These are phyloP conservation scores for Linnemannia schmuckeri DNA, from an alignment of 192 early-diverging fungal species.

Conservation along the genomic window DNA sequence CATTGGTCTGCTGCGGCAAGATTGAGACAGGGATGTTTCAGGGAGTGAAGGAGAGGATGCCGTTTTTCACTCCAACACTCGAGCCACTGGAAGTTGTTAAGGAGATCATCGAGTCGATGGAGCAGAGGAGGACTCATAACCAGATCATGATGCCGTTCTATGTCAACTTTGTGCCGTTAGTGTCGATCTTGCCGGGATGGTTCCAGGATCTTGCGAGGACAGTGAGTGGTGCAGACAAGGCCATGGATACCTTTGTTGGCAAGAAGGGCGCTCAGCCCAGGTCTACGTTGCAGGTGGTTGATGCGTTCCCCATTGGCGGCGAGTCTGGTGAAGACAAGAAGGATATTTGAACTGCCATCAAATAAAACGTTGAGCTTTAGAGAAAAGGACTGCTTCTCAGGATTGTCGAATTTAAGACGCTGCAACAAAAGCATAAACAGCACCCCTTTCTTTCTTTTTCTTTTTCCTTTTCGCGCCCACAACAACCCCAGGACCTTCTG, in stretches of 20 bases:
- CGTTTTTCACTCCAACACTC: conserved; percentile 76
- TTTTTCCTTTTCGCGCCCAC: not conserved
- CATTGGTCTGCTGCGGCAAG: conserved; percentile 78
- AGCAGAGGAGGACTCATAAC: conserved; percentile 56
- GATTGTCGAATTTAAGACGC: no score
- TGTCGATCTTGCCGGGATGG: conserved; percentile 53
- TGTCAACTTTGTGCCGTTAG: conserved; percentile 53
- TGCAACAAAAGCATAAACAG: not conserved
- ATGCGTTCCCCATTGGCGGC: not conserved
- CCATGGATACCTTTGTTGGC: conserved; percentile 50
- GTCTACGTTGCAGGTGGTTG: not conserved
- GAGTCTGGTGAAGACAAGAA: conserved; percentile 18
- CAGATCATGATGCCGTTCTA: conserved; percentile 62
- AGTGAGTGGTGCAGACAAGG: conserved; percentile 43
- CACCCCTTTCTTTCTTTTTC: not conserved
- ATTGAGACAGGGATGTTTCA: conserved; percentile 81
- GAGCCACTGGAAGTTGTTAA: conserved; percentile 70
- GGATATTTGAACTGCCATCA: not conserved
- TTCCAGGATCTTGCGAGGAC: conserved; percentile 45
- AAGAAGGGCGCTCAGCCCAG: conserved; percentile 4
- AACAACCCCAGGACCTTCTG: not conserved
- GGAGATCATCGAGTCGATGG: conserved; percentile 70
- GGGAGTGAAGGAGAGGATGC: conserved; percentile 66
- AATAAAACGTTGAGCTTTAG: not conserved
- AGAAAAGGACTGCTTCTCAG: not conserved